Conservation (phyloP, 306 rosid species). For the Malus orientalis region DNA sequence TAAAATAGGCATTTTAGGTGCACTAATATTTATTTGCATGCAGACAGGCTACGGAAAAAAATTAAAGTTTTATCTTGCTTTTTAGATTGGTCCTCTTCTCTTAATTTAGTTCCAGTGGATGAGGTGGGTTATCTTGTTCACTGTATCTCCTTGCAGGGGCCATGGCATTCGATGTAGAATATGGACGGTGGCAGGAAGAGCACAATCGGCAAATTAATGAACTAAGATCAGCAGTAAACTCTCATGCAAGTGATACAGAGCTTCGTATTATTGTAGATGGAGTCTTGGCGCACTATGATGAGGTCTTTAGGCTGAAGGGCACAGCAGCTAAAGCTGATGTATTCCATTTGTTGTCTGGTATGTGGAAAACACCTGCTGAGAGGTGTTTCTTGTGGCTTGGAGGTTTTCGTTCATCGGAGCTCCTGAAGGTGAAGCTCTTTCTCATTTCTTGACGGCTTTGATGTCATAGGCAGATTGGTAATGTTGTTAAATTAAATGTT, state of each 20-base stretch:
- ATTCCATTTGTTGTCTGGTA: conserved; percentile 93
- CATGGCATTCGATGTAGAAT: conserved; percentile 87
- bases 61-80: not conserved
- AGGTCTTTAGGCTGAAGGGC: conserved; percentile 73
- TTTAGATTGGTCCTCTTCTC: conserved; percentile 6
- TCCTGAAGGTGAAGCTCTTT: conserved; percentile 62
- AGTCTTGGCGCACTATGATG: conserved; percentile 79
- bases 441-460: not conserved
- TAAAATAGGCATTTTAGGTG: not conserved
- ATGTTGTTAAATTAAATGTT: not conserved
- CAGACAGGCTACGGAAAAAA: not conserved
- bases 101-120: conserved; percentile 4
- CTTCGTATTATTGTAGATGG: conserved; percentile 85
- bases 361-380: conserved; percentile 99
- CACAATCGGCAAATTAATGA: conserved; percentile 84
- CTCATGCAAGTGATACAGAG: conserved; percentile 96
- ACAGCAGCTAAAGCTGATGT: conserved; percentile 89
- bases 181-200: conserved; percentile 91
- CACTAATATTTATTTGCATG: conserved; percentile 1
- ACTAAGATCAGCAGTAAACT: conserved; percentile 86
- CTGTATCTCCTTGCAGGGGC: conserved; percentile 57
- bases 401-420: conserved; percentile 92
- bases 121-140: conserved; percentile 15
- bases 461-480: not conserved
- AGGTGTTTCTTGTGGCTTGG: conserved; percentile 97